Evolutionary conservation across 225 moss, liverwort and hornwort genomes (phyloP).

Genomic region (Antitrichia curtipendula): DNA sequence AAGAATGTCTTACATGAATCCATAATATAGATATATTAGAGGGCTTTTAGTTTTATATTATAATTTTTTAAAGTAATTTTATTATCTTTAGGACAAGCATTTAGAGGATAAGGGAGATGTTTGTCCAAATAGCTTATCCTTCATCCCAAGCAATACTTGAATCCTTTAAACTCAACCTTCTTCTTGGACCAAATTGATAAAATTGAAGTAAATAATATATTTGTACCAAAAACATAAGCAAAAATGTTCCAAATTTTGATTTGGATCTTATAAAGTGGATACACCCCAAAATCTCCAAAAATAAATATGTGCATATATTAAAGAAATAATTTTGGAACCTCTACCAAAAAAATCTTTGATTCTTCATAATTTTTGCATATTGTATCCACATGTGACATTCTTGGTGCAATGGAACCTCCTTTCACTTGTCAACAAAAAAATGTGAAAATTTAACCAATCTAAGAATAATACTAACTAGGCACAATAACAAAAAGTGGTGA

Average conservation of each 20-base stretch:
- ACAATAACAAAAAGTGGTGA: rapidly evolving
- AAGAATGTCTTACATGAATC: rapidly evolving
- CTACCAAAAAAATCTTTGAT: neutral
- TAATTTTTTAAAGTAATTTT: neutral
- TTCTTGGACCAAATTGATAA: neutral
- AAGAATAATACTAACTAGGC: neutral
- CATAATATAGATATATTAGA: too few species aligned
- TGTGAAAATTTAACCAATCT: rapidly evolving
- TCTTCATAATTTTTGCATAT: neutral
- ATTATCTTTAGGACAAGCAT: rapidly evolving
- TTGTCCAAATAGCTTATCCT: neutral
- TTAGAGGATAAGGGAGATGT: rapidly evolving
- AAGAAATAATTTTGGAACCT: neutral
- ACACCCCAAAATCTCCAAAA: neutral
- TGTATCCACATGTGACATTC: neutral
- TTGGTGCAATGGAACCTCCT: neutral
- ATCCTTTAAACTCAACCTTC: too few species aligned
- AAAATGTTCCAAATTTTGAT: neutral
- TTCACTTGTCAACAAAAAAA: neutral
- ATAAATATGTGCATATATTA: neutral
- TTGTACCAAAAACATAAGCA: neutral
- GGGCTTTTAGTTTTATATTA: neutral
- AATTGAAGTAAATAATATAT: neutral
- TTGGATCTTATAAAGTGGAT: neutral
- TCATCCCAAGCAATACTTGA: neutral